These are phyloP conservation scores for Barnettozyma vustinii DNA, from an alignment of 805 yeast species.

Conservation along the genomic window DNA sequence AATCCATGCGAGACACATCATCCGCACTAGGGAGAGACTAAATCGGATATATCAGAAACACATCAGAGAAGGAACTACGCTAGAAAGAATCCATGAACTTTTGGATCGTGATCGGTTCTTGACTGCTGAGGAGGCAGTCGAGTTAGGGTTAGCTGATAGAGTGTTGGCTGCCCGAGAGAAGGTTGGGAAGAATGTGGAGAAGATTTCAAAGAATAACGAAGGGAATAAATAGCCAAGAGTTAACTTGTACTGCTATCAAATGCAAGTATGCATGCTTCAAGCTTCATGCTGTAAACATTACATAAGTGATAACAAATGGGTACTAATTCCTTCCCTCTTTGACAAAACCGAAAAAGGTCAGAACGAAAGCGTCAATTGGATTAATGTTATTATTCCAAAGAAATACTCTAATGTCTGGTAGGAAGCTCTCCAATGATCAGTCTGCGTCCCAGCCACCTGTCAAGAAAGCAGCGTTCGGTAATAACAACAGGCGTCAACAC, in stretches of 20 bases:
- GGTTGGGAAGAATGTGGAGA: neutral
- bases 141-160: constrained; percentile 29
- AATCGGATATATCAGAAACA: constrained; percentile 26
- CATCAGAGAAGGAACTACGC: constrained; percentile 17
- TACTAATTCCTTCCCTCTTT: neutral
- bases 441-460: neutral
- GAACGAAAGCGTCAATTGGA: neutral
- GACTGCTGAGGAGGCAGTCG: constrained; percentile 27
- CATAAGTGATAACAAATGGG: constrained; percentile 6
- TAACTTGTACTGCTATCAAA: too few relatives aligned
- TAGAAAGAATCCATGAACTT: constrained; percentile 16
- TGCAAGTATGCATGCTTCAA: neutral
- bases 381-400: neutral
- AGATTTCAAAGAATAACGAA: neutral
- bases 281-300: neutral
- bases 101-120: constrained; percentile 24
- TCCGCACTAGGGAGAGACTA: constrained; percentile 26
- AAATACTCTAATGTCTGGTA: neutral
- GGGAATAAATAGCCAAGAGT: neutral
- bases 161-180: constrained; percentile 20
- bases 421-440: neutral
- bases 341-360: neutral
- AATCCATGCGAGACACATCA: constrained; percentile 30
- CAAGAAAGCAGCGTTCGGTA: neutral
- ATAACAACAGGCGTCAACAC: neutral